phyloP scores from a whole-genome alignment of 371 early-diverging fungal genomes.

The Syncephalastrum monosporum region DNA sequence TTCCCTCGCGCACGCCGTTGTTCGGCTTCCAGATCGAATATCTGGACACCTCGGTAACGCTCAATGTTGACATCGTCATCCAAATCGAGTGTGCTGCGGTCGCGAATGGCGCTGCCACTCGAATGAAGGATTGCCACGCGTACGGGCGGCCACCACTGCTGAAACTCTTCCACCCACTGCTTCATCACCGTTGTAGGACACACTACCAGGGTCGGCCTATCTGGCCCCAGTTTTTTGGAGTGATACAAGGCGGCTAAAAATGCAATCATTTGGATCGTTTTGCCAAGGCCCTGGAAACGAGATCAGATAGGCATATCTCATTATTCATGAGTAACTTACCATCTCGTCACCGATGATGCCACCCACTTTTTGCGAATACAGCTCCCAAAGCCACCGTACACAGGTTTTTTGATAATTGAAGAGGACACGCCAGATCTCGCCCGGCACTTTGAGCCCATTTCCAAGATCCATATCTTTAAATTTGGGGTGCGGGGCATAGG shows the following conservation, averaged over 20 bases:
- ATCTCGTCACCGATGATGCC: slow-evolving; percentile 99
- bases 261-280: slow-evolving; percentile 92
- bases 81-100: neutral
- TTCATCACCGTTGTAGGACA: slow-evolving; percentile 95
- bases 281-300: slow-evolving; percentile 82
- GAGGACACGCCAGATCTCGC: slow-evolving; percentile 80
- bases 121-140: slow-evolving; percentile 88
- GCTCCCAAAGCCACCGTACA: slow-evolving; percentile 90
- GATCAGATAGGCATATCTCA: neutral
- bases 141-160: slow-evolving; percentile 95
- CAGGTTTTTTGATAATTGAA: slow-evolving; percentile 93
- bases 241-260: slow-evolving; percentile 75
- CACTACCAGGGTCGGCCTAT: slow-evolving; percentile 73
- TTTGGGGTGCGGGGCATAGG: slow-evolving; percentile 58
- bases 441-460: slow-evolving; percentile 70
- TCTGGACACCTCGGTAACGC: neutral
- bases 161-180: slow-evolving; percentile 97
- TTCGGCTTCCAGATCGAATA: slow-evolving; percentile 21
- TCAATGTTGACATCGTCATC: neutral
- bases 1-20: neutral
- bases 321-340: slow-evolving; percentile 34
- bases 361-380: slow-evolving; percentile 85
- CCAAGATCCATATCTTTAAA: slow-evolving; percentile 62
- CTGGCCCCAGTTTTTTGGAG: slow-evolving; percentile 50
- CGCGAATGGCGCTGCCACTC: slow-evolving; percentile 72